A percentile compares a stretch with the other conserved stretches of the same genome.
phyloP scores from a whole-genome alignment of 1,139 yeast genomes.

The Tardiomyces digboiensis region DNA sequence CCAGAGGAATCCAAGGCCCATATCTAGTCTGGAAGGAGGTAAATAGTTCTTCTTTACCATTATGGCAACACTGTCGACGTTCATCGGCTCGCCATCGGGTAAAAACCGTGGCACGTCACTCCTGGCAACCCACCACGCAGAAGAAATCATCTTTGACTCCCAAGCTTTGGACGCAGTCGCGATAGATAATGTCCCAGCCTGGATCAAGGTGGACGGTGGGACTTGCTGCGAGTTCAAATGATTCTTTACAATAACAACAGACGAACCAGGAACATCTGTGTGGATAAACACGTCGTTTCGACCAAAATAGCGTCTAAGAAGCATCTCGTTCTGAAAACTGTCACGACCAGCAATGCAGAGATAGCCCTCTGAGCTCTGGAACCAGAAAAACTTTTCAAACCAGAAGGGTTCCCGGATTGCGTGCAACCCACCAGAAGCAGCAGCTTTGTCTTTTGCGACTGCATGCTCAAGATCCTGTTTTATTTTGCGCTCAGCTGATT shows the following conservation, averaged over 20 bases:
- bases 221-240: constrained; percentile 44
- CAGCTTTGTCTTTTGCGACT: constrained; percentile 52
- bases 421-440: constrained; percentile 35
- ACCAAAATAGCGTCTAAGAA: constrained; percentile 66
- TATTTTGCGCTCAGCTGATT: constrained; percentile 76
- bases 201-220: constrained; percentile 82
- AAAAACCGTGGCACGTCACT: constrained; percentile 12
- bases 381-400: constrained; percentile 96
- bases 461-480: constrained; percentile 60
- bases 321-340: constrained; percentile 70
- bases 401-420: constrained; percentile 67
- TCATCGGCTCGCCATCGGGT: constrained; percentile 40
- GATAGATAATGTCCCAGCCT: constrained; percentile 80
- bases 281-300: constrained; percentile 65
- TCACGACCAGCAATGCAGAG: constrained; percentile 85
- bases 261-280: constrained; percentile 66
- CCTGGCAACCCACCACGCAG: constrained; percentile 62
- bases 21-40: constrained; percentile 76
- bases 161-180: constrained; percentile 76
- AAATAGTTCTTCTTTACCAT: constrained; percentile 49
- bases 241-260: constrained; percentile 73
- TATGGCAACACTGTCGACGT: constrained; percentile 53
- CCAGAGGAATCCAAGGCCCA: constrained; percentile 87
- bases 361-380: constrained; percentile 80
- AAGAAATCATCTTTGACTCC: constrained; percentile 71